Evolutionary conservation across 23 red algal genomes (phyloP), one percentile per base, ranked within the genome.

Genomic region (Cyanidium caldarium): DNA sequence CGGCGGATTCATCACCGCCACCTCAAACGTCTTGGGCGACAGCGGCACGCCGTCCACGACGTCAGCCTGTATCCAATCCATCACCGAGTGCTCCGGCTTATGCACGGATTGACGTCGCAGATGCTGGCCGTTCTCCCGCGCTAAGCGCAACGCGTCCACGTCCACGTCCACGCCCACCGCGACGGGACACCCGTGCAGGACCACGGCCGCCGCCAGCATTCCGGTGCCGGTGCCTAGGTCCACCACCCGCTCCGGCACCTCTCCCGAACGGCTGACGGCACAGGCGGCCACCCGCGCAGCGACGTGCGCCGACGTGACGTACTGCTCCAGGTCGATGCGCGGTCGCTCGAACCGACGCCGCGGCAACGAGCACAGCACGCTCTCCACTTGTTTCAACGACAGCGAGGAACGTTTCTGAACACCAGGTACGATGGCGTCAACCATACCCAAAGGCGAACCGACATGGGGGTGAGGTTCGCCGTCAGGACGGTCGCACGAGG

Each of bases 161-260:
- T 98, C 92, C 35, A 86, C 56, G 45, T 98, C 92, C 37, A 98
- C 76, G 13, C 66, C 83, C 16, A 88, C 5, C 12, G 85, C 75
- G 41, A 2, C 12, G 30, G 70, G 39, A 33, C 61, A 42, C 37
- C 73, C 84, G 0, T 3, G 2, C 12, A 89, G 38, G 17, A 7
- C 17, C 15, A 75, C 51, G 16, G 70, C 92, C 7, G 78, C 56
- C 21, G 40, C 40, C 15, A 98, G 83, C 66, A 88, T 80, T 25
- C 80, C 92, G 23, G 77, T 83, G 20, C 92, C 92, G 75, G 77
- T 79, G n/a, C 92, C 92, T 0, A 98, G 72, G 79, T 98, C 92
- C 21, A 46, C 46, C 14, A 88, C 76, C 37, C 73, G 70, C 57
- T 38, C 74, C 34, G 21, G 3, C 17, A 87, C 31, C 33, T 85